Percentiles rank a stretch among this genome's conserved stretches.
Conservation (phyloP, 108 stramenopile species). For the Chaetoceros tenuissimus region DNA sequence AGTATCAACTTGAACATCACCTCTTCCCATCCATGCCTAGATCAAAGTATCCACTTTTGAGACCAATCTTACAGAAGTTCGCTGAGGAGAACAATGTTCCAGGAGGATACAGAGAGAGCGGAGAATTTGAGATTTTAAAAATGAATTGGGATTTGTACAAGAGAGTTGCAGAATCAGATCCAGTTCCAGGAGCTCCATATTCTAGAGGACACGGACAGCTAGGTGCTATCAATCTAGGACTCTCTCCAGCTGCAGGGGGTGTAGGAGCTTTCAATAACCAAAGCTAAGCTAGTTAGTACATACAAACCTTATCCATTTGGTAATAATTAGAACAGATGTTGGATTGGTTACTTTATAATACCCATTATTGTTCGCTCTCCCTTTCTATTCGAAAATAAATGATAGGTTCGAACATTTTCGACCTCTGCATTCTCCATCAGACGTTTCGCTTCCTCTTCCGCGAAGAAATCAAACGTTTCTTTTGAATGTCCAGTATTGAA, state of each 20-base stretch:
- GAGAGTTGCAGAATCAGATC: conserved; percentile 57
- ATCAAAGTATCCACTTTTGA: conserved; percentile 71
- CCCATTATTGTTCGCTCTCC: neutral
- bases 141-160: conserved; percentile 82
- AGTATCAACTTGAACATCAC: conserved; percentile 95
- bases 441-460: conserved; percentile 25
- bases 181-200: conserved; percentile 68
- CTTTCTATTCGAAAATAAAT: neutral
- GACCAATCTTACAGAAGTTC: conserved; percentile 70
- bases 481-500: conserved; percentile 45
- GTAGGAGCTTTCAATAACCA: conserved; percentile 13
- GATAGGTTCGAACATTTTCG: neutral
- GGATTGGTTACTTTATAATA: too few species aligned
- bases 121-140: conserved; percentile 74
- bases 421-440: conserved; percentile 3
- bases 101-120: conserved; percentile 74
- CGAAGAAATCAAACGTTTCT: conserved; percentile 32
- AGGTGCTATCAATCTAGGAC: conserved; percentile 48
- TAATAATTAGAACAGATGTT: too few species aligned
- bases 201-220: conserved; percentile 69
- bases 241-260: conserved; percentile 31
- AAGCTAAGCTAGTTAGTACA: too few species aligned
- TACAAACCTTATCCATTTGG: too few species aligned
- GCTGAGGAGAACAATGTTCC: conserved; percentile 87
- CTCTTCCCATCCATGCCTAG: conserved; percentile 93